Base-by-base conservation (phyloP, 352 stramenopile genomes). In the Phytophthora boehmeriae region DNA sequence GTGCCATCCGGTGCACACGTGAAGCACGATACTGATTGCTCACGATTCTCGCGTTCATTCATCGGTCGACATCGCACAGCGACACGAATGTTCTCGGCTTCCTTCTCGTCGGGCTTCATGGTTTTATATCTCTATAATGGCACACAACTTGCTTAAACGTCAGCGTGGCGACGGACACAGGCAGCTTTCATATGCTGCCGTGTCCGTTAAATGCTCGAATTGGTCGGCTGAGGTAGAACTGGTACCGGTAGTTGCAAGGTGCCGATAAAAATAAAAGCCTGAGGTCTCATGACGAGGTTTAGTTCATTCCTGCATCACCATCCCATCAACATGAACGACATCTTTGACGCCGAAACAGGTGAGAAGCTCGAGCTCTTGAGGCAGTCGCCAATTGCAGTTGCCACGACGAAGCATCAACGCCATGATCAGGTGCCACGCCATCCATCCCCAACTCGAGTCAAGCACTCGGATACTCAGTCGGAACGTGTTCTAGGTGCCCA, bases 11-110 rank as follows among this genome's bases (percentile, higher is more conserved):
- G 35, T 14, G 84, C 76, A 38, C 73, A 82, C 16, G 68, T 74
- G 54, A 93, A 93, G 65, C 85, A 93, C 6, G 84, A 92, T 28
- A 76, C 48, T 0, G 86, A 74, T 68, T 93, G 79, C 68, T 93
- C 80, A 13, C 79, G 73, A 25, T 89, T 80, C 71, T 98, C 92
- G 30, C 88, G 90, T 23, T 90, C 71, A 55, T 92, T 97, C 72
- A 98, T 92, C n/a, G 92, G 93, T 4, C 93, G 87, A 55, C 88
- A 97, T 54, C 90, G 89, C 68, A 97, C 92, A 4, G 93, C 92
- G 30, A 98, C 93, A 54, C 88, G 86, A 59, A 98, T 95, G 76
- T 97, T 98, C 54, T 93, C 86, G 30, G 80, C 83, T 53, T 94
- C 83, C 54, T 92, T 89, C 47, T 90, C 80, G 25, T 93, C 85